These are phyloP conservation scores for Boletus hoseneyae DNA, from an alignment of 1,284 basidiomycete species.

Conservation along the genomic window DNA sequence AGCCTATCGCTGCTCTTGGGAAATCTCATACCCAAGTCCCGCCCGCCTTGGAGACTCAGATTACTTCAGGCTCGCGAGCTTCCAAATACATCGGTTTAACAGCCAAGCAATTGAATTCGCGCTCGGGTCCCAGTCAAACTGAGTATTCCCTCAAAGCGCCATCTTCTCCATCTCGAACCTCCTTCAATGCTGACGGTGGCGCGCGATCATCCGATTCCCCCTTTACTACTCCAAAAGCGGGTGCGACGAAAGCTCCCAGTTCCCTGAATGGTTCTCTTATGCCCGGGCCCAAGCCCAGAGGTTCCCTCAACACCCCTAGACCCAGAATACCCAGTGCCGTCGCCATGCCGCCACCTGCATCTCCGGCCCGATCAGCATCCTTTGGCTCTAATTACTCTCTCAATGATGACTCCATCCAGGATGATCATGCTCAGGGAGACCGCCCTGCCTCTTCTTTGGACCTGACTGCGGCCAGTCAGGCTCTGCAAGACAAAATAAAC, in stretches of 20 bases:
- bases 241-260: conserved; percentile 35
- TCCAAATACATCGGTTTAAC: conserved; percentile 82
- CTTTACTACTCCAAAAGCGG: conserved; percentile 61
- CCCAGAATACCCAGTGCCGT: conserved; percentile 67
- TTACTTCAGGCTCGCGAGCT: conserved; percentile 80
- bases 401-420: conserved; percentile 29
- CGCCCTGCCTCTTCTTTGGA: conserved; percentile 31
- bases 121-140: conserved; percentile 27
- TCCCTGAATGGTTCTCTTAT: conserved; percentile 41
- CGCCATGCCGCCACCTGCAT: conserved; percentile 75
- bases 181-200: conserved; percentile 14
- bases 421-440: conserved; percentile 17
- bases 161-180: conserved; percentile 30
- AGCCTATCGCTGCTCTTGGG: conserved; percentile 23
- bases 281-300: conserved; percentile 40
- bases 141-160: conserved; percentile 26
- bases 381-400: conserved; percentile 32
- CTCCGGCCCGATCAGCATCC: conserved; percentile 41
- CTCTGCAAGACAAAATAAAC: conserved; percentile 53
- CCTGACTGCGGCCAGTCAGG: conserved; percentile 39
- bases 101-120: conserved; percentile 69
- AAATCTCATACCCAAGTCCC: conserved; percentile 30
- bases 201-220: conserved; percentile 43
- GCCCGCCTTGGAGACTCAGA: conserved; percentile 40
- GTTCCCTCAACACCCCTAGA: conserved; percentile 53